Conservation (phyloP, 148 eudicot species). For the Silene latifolia region DNA sequence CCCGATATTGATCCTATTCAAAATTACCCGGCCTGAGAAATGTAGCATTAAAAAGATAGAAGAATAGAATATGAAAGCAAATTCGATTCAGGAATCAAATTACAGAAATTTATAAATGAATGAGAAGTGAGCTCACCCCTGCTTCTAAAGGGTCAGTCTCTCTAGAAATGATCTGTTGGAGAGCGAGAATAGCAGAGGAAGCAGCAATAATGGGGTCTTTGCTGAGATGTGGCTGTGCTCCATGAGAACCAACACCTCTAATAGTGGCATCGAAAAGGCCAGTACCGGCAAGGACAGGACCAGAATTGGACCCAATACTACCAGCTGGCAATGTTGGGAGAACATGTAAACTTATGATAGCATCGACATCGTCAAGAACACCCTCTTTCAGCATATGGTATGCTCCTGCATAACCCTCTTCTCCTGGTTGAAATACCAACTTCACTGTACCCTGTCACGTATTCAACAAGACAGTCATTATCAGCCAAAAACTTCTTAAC, state of each 20-base stretch:
- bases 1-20: no score
- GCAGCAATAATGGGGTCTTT: slow-evolving; percentile 60
- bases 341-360: slow-evolving; percentile 56
- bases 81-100: not conserved
- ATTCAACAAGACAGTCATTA: not conserved
- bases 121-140: slow-evolving; percentile 33
- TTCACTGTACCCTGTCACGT: slow-evolving; percentile 55
- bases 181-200: slow-evolving; percentile 44
- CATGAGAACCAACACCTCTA: slow-evolving; percentile 63
- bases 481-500: not conserved
- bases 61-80: not conserved
- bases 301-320: slow-evolving; percentile 42
- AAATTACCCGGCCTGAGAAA: not conserved
- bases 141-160: slow-evolving; percentile 65
- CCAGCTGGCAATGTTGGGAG: slow-evolving; percentile 45
- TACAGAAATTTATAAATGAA: not conserved
- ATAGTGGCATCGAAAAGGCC: slow-evolving; percentile 52
- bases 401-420: slow-evolving; percentile 75
- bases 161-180: slow-evolving; percentile 67
- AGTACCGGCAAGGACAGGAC: slow-evolving; percentile 57
- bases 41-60: not conserved
- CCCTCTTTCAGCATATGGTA: slow-evolving; percentile 53
- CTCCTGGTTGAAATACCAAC: slow-evolving; percentile 78
- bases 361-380: slow-evolving; percentile 48
- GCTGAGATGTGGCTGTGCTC: slow-evolving; percentile 55